Conservation (phyloP, 139 green algal species). For the Micractinium sp. region DNA sequence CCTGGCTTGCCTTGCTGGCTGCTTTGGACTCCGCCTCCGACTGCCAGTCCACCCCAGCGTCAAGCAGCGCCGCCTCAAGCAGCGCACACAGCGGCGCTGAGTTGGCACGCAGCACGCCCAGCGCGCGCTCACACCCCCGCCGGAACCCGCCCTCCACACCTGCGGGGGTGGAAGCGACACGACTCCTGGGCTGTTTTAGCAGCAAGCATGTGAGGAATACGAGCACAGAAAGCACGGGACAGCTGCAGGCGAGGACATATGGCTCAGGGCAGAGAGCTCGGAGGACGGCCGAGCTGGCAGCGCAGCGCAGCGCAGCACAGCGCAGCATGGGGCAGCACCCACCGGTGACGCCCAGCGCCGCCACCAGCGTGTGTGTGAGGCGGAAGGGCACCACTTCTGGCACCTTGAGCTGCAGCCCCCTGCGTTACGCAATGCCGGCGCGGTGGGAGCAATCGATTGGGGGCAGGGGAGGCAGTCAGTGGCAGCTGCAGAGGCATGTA, state of each 20-base stretch:
- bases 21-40: conserved; percentile 31
- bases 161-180: not conserved
- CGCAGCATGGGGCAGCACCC: not conserved
- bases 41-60: conserved; percentile 80
- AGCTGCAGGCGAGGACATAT: not conserved
- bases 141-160: conserved; percentile 69
- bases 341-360: conserved; percentile 52
- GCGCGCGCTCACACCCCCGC: conserved; percentile 35
- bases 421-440: conserved; percentile 20
- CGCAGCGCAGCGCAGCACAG: not conserved
- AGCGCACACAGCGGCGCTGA: conserved; percentile 45
- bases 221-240: not conserved
- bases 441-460: no score
- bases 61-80: conserved; percentile 69
- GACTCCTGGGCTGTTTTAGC: not conserved
- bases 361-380: conserved; percentile 71
- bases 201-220: not conserved
- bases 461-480: not conserved
- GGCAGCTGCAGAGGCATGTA: not conserved
- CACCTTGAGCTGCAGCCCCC: conserved; percentile 73
- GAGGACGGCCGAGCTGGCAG: not conserved
- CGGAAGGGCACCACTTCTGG: conserved; percentile 95
- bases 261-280: no score
- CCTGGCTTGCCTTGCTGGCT: not conserved
- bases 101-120: conserved; percentile 47